Conservation (phyloP, 345 rosid genomes). For the Populus deltoides region DNA sequence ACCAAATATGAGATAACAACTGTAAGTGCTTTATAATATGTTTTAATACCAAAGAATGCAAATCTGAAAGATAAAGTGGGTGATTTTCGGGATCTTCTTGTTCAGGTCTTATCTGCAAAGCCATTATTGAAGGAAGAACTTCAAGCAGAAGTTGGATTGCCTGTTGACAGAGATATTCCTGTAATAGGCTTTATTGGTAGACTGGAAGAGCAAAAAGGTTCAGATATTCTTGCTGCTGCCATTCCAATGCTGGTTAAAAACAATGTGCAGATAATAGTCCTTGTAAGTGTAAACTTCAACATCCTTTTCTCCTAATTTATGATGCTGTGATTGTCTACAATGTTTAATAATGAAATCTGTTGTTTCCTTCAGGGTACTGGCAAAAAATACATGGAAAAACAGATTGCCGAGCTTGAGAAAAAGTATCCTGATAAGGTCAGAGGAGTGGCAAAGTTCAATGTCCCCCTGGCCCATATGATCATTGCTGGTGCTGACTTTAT, state of each 20-base stretch:
- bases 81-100: not conserved
- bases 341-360: not conserved
- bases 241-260: constrained; percentile 53
- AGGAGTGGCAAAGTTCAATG: constrained; percentile 81
- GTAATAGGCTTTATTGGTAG: constrained; percentile 93
- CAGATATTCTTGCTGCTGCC: constrained; percentile 79
- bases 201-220: constrained; percentile 95
- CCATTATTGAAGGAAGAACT: constrained; percentile 86
- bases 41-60: not conserved
- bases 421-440: constrained; percentile 63
- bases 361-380: constrained; percentile 71
- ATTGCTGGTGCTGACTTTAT: constrained; percentile 88
- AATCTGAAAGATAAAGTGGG: not conserved
- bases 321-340: not conserved
- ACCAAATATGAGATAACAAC: constrained; percentile 65
- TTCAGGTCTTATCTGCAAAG: constrained; percentile 76
- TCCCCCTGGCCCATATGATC: constrained; percentile 81
- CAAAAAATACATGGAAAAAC: constrained; percentile 71
- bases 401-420: constrained; percentile 61
- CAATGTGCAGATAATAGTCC: constrained; percentile 70
- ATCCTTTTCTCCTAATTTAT: not conserved
- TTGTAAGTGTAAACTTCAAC: constrained; percentile 47
- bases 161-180: constrained; percentile 77
- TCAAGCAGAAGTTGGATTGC: constrained; percentile 87
- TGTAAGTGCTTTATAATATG: constrained; percentile 41